Conservation (phyloP, 2,329 filamentous ascomycete genomes). For the Cladosporium austrohemisphaericum region DNA sequence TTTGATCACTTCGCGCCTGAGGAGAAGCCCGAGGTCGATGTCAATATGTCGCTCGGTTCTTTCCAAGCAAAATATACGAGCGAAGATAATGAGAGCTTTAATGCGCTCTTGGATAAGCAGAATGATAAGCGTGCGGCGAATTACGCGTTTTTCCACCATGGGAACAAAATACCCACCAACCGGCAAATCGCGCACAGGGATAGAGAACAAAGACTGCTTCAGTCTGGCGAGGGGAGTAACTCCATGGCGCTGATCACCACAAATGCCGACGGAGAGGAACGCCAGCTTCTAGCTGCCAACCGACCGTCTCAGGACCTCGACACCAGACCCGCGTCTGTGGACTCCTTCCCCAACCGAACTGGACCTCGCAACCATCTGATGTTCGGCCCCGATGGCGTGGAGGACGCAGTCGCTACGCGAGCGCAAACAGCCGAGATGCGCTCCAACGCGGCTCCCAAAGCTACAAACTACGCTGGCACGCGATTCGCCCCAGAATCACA, state of each 20-base stretch:
- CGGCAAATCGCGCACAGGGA: constrained; percentile 55
- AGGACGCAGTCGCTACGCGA: constrained; percentile 55
- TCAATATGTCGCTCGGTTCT: constrained; percentile 72
- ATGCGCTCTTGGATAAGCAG: constrained; percentile 83
- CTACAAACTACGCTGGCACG: constrained; percentile 79
- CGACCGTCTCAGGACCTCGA: constrained; percentile 59
- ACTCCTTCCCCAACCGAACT: constrained; percentile 62
- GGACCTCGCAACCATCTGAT: constrained; percentile 78
- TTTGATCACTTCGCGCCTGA: constrained; percentile 26
- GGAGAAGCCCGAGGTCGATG: constrained; percentile 57
- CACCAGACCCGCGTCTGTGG: constrained; percentile 69
- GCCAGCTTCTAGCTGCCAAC: constrained; percentile 20
- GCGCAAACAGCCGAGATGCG: constrained; percentile 64
- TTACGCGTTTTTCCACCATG: constrained; percentile 82
- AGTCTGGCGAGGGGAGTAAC: constrained; percentile 16
- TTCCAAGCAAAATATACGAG: constrained; percentile 95
- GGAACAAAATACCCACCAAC: constrained; percentile 72
- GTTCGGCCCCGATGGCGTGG: constrained; percentile 69
- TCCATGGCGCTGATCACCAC: constrained; percentile 25
- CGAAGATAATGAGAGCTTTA: constrained; percentile 97
- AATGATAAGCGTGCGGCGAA: constrained; percentile 81
- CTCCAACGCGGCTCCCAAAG: constrained; percentile 72
- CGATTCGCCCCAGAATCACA: constrained; percentile 55
- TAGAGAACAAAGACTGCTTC: constrained; percentile 61
- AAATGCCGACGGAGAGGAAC: constrained; percentile 26